Percentiles rank a stretch among this genome's conserved stretches.
Evolutionary conservation across 441 rosid genomes (phyloP).

Genomic region (Pelargonium australe): DNA sequence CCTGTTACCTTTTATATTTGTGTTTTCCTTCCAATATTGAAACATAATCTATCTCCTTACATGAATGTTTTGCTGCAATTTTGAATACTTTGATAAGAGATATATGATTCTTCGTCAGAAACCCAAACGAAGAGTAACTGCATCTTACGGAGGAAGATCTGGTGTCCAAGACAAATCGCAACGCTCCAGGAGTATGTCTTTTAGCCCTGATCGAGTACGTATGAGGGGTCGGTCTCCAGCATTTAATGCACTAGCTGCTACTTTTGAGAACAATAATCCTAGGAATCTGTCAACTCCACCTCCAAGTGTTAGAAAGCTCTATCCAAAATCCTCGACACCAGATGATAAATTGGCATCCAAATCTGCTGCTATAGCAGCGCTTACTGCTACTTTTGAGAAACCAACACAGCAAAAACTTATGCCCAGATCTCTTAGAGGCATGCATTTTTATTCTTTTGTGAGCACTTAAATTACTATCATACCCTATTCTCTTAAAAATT

Average conservation of each 20-base stretch:
- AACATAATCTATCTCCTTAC: not conserved
- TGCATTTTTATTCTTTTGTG: conserved; percentile 6
- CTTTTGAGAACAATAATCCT: conserved; percentile 66
- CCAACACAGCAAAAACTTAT: conserved; percentile 55
- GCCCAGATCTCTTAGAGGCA: conserved; percentile 72
- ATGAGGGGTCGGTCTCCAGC: conserved; percentile 99
- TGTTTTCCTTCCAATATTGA: not conserved
- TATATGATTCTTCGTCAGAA: conserved; percentile 48
- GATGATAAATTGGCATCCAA: conserved; percentile 52
- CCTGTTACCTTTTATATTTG: not conserved
- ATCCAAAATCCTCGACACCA: conserved; percentile 72
- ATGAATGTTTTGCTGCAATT: not conserved
- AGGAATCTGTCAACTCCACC: conserved; percentile 99
- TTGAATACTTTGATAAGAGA: conserved; percentile 12
- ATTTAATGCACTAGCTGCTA: conserved; percentile 92
- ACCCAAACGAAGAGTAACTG: conserved; percentile 79
- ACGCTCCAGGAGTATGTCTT: conserved; percentile 95
- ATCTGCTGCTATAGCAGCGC: conserved; percentile 71
- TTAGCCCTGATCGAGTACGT: conserved; percentile 88
- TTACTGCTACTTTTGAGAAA: conserved; percentile 59
- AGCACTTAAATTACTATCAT: conserved; percentile 5
- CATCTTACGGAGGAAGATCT: conserved; percentile 79
- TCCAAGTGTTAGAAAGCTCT: conserved; percentile 78
- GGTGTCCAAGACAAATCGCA: conserved; percentile 80
- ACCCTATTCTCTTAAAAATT: not conserved